Base-by-base conservation (phyloP, 2,329 filamentous ascomycete genomes). In the Tolypocladium inflatum region DNA sequence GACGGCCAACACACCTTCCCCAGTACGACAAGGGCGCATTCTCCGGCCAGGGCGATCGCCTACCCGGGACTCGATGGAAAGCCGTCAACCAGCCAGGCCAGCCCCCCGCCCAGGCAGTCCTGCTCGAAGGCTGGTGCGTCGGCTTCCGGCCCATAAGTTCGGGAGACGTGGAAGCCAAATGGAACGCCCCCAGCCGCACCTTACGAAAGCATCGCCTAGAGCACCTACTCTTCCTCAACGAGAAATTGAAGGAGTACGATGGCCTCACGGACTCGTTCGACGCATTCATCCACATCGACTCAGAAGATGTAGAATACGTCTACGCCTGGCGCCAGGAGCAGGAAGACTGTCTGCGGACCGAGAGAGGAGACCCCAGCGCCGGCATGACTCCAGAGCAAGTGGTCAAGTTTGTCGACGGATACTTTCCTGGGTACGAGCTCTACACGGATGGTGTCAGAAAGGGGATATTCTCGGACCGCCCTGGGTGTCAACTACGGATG, bases 41-140 rank as follows among this genome's bases (percentile, higher is more conserved):
- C 73, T 74, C 76, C 26, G 91, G 91, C 13, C 81, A 87, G 61
- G 91, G 91, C 26, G 91, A 96, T 73, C 86, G 91, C 55, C 76
- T 82, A 1, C 82, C 87, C 0, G 73, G 81, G 58, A 74, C 73
- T 13, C 68, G 79, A 53, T 95, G 91, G 89, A 74, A 78, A 33
- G 67, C 68, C 17, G 78, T 87, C 59, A 84, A 84, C 63, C 73
- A 70, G 52, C 73, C 71, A 0, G 79, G 79, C 10, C 76, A 81
- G 56, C 70, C 68, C 2, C 76, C 71, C n/a, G 73, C 82, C 30
- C 72, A 81, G 30, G 83, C 93, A 8, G 80, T 96, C 26, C 83
- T 96, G 55, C 86, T 96, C 62, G 91, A 97, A 71, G 91, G 92
- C 21, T 96, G 91, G 92, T 94, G 88, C 70, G 85, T 96, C 15